These are phyloP conservation scores for Oryza australiensis DNA, from an alignment of 176 grass and related monocot species.

Conservation along the genomic window DNA sequence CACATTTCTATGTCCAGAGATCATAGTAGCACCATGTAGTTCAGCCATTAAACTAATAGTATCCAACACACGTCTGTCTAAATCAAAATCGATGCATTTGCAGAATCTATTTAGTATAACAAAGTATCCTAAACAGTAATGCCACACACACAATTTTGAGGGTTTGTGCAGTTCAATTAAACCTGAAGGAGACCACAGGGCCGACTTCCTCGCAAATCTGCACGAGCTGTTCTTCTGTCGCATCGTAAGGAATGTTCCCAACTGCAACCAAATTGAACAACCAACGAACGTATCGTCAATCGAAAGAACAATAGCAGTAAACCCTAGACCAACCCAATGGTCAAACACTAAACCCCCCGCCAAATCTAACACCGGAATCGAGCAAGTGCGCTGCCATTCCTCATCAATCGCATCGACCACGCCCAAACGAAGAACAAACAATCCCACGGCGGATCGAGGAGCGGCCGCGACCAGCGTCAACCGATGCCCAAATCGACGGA, in stretches of 20 bases:
- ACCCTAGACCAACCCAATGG: slow-evolving; percentile 34
- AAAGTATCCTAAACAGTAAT: not conserved
- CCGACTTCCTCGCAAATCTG: slow-evolving; percentile 96
- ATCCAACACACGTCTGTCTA: not conserved
- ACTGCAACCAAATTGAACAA: slow-evolving; percentile 56
- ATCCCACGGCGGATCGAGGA: not conserved
- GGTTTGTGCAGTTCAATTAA: slow-evolving; percentile 17
- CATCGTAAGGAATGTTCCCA: slow-evolving; percentile 92
- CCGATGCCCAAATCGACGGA: not conserved
- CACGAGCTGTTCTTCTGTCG: slow-evolving; percentile 87
- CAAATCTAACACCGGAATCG: not conserved
- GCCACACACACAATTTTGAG: not conserved
- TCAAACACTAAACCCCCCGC: not conserved
- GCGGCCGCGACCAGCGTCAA: not conserved
- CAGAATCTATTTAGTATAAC: not conserved
- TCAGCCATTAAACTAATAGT: not conserved
- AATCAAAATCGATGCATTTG: not conserved
- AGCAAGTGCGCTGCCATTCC: not conserved
- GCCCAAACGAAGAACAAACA: not conserved
- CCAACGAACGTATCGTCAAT: not conserved
- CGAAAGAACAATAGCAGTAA: not conserved
- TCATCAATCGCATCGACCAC: not conserved
- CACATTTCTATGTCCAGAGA: not conserved
- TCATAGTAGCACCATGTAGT: not conserved
- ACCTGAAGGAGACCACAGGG: slow-evolving; percentile 97